Evolutionary conservation across 768 basidiomycete species (phyloP), one percentile per base, ranked within the genome.

Genomic region (Termitomyces sp.): DNA sequence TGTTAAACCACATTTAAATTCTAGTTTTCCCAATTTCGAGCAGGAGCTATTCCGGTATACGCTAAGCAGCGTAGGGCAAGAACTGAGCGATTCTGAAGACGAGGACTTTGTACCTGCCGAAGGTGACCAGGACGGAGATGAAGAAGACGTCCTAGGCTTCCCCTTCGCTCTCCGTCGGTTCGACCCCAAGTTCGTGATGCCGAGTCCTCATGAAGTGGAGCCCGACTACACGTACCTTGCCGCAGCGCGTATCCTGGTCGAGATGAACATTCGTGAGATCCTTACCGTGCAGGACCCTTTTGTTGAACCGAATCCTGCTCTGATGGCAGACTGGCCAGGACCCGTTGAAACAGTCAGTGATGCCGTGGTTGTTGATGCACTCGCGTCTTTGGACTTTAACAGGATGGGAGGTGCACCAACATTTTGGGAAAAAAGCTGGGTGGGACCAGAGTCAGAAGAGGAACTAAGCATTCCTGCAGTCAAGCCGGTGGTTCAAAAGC

Each of bases 181-280:
- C 13, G 50, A 29, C 55, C 67, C 32, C 27, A 59, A 63, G 22
- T 46, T 43, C 58, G 67, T 61, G 43, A 61, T 53, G 55, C 65
- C 65, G 0, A 53, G 55, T 4, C 67, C 67, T 26, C 63, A 65
- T 53, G 62, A 62, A 24, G 64, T 66, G 10, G 57, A 76, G 16
- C 79, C 79, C 0, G 83, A 85, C 61, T 85, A 83, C 66, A 68
- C 70, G 2, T 84, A 74, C 67, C 75, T 84, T 13, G 72, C 79
- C 3, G 77, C 80, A 14, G 81, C 72, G 9, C 75, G 83, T 13
- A 68, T 77, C 24, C 69, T 83, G 10, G 72, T 84, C 16, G 82
- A 85, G 61, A 72, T 74, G 32, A 85, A 83, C 57, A 54, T 84
- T 57, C 71, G 68, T 12, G 79, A 81, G 12, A 51, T 72, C 4